Evolutionary conservation across 768 basidiomycete species (phyloP).

Genomic region (Tricholoma hemisulphureum): DNA sequence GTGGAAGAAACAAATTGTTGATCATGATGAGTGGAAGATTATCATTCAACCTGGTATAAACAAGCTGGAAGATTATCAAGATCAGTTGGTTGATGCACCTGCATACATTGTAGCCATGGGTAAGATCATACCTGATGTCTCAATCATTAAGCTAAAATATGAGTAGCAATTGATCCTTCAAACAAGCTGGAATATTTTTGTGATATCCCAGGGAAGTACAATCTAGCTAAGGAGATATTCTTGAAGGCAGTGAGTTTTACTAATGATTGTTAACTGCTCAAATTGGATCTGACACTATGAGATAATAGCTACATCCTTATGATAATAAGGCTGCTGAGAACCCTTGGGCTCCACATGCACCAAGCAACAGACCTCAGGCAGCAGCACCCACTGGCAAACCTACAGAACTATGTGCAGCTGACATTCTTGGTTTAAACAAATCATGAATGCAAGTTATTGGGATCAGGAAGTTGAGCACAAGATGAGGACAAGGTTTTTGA

Average conservation of each 20-base stretch:
- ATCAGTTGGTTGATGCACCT: constrained; percentile 6
- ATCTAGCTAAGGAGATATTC: neutral
- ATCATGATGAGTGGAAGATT: constrained; percentile 1
- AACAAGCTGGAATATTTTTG: constrained; percentile 7
- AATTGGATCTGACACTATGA: neutral
- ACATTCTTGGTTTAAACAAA: constrained; percentile 1
- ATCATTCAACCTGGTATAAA: constrained; percentile 18
- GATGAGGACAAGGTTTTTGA: too few relatives aligned
- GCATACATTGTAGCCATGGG: constrained; percentile 16
- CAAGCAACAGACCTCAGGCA: neutral
- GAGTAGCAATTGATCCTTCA: constrained; percentile 12
- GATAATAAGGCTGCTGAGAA: neutral
- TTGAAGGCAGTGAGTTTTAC: neutral
- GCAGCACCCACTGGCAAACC: neutral
- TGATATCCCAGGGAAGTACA: neutral
- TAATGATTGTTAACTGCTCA: neutral
- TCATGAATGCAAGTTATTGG: neutral
- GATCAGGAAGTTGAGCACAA: too few relatives aligned
- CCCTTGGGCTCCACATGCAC: neutral
- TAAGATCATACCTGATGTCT: constrained; percentile 7
- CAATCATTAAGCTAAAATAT: neutral
- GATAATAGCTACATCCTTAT: neutral
- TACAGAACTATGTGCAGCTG: neutral
- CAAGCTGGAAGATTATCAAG: constrained; percentile 15
- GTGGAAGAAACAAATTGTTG: constrained; percentile 14